Conservation (phyloP, 1,284 basidiomycete species). For the Sanguinoderma infundibulare region DNA sequence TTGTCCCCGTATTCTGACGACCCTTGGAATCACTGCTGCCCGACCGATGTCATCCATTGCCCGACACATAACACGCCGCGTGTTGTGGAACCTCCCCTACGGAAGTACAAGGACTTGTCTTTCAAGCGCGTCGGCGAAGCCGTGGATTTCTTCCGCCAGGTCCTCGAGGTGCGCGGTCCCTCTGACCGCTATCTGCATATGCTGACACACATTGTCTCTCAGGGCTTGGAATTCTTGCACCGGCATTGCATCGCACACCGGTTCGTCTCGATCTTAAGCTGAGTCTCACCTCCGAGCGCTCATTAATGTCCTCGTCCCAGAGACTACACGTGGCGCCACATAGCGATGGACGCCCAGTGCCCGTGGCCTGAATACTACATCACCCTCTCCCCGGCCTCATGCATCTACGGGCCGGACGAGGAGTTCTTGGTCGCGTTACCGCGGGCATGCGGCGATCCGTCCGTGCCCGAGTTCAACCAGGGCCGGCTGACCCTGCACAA, state of each 20-base stretch:
- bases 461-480: conserved; percentile 17
- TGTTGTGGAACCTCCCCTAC: conserved; percentile 30
- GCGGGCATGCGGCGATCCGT: conserved; percentile 15
- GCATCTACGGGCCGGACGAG: conserved; percentile 22
- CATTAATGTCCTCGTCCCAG: not conserved
- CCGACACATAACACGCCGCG: conserved; percentile 11
- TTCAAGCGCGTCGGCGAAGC: conserved; percentile 26
- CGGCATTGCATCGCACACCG: conserved; percentile 25
- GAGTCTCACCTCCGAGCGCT: not conserved
- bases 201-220: not conserved
- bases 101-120: conserved; percentile 16
- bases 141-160: conserved; percentile 27
- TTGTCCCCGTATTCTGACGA: conserved; percentile 4
- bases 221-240: conserved; percentile 28
- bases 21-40: conserved; percentile 26
- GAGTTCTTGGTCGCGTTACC: conserved; percentile 4
- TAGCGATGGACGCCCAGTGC: conserved; percentile 25
- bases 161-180: conserved; percentile 23
- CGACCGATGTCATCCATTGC: conserved; percentile 24
- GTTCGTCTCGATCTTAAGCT: conserved; percentile 4
- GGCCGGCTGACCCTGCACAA: conserved; percentile 12
- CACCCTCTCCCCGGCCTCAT: conserved; percentile 42
- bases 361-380: conserved; percentile 38
- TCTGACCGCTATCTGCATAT: not conserved
- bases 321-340: conserved; percentile 17